A percentile compares a stretch with the other conserved stretches of the same genome.
Evolutionary conservation across 1,139 yeast genomes (phyloP).

Genomic region (Scheffersomyces quercinus): DNA sequence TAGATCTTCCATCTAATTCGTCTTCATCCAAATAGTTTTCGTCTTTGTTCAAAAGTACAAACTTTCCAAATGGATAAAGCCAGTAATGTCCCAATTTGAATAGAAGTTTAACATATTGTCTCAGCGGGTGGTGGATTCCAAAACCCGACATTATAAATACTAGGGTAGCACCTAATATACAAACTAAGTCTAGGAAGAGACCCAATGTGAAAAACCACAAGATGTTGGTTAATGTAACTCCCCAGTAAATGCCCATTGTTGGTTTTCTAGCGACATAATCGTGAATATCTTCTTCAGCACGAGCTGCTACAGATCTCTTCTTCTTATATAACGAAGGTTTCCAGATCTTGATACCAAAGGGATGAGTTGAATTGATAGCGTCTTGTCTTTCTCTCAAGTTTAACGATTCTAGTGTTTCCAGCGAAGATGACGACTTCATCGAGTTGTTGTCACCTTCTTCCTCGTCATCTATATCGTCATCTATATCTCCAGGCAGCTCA

Average conservation of each 20-base stretch:
- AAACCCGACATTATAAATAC: constrained; percentile 52
- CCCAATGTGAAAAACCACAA: constrained; percentile 81
- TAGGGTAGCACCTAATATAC: constrained; percentile 47
- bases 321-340: constrained; percentile 96
- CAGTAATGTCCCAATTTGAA: constrained; percentile 69
- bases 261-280: constrained; percentile 53
- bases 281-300: constrained; percentile 94
- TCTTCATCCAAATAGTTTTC: constrained; percentile 85
- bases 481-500: constrained; percentile 4
- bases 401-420: constrained; percentile 70
- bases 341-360: constrained; percentile 98
- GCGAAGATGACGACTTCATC: constrained; percentile 40
- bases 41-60: constrained; percentile 76
- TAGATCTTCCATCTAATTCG: constrained; percentile 81
- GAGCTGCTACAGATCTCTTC: constrained; percentile 83
- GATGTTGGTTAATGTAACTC: constrained; percentile 70
- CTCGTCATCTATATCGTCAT: constrained; percentile 22
- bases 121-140: constrained; percentile 34
- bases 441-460: constrained; percentile 32
- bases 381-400: constrained; percentile 93
- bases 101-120: constrained; percentile 61
- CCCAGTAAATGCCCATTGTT: constrained; percentile 54
- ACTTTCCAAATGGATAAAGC: constrained; percentile 85
- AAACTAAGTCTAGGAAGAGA: constrained; percentile 51
- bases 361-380: constrained; percentile 95